These are phyloP conservation scores for Trichosanthes truncata DNA, from an alignment of 306 rosid species.

Conservation along the genomic window DNA sequence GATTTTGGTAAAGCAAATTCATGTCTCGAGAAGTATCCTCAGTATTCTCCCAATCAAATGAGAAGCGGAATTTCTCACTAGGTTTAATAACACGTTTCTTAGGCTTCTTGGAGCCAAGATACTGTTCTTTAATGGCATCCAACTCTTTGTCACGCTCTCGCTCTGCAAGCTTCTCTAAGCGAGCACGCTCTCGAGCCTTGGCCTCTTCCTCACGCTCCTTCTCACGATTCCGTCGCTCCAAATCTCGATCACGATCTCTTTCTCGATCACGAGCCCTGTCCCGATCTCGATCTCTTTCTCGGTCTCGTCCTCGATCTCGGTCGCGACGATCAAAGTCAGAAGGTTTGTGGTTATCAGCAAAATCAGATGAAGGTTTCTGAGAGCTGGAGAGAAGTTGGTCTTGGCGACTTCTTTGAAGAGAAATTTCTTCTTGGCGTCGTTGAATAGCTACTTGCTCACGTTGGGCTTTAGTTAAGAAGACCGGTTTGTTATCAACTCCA, in stretches of 20 bases:
- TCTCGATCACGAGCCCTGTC: constrained; percentile 29
- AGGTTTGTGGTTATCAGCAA: constrained; percentile 25
- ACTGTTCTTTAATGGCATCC: constrained; percentile 73
- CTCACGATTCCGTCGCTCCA: constrained; percentile 48
- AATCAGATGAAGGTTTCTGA: constrained; percentile 23
- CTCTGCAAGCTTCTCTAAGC: constrained; percentile 55
- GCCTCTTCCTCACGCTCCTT: constrained; percentile 66
- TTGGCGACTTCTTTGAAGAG: constrained; percentile 44
- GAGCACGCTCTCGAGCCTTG: constrained; percentile 49
- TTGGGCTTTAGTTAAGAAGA: constrained; percentile 64
- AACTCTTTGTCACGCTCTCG: constrained; percentile 76
- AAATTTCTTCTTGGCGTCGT: constrained; percentile 60
- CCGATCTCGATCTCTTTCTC: constrained; percentile 24
- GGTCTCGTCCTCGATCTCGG: constrained; percentile 31
- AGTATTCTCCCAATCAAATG: constrained; percentile 90
- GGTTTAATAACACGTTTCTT: constrained; percentile 87
- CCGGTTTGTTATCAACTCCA: constrained; percentile 25
- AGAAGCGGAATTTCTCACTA: constrained; percentile 84
- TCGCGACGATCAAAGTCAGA: constrained; percentile 51
- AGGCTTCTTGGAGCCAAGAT: constrained; percentile 75
- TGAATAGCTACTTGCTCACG: constrained; percentile 65
- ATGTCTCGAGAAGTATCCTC: constrained; percentile 88
- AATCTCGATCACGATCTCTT: constrained; percentile 35
- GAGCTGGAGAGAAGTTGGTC: constrained; percentile 24
- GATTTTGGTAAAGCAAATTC: constrained; percentile 71